Evolutionary conservation across 805 yeast species (phyloP).

Genomic region (Wickerhamiella siamensis): DNA sequence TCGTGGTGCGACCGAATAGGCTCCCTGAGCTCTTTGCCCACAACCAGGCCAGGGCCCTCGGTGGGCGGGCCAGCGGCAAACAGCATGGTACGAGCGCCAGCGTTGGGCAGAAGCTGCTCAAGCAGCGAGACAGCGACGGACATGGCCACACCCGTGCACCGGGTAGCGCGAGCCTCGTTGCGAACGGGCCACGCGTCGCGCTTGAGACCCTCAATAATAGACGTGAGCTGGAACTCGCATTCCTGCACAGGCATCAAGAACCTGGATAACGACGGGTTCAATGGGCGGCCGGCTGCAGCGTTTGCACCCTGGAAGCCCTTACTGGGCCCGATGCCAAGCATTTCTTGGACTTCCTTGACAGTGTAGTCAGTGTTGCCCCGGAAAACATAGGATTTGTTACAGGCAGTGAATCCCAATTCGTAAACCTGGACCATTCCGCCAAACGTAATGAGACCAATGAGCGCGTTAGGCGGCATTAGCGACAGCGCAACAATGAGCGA

Average conservation of each 20-base stretch:
- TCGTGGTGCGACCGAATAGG: constrained; percentile 97
- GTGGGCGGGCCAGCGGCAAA: constrained; percentile 96
- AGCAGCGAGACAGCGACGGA: constrained; percentile 69
- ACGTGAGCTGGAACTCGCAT: constrained; percentile 73
- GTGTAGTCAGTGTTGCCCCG: constrained; percentile 79
- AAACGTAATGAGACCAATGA: constrained; percentile 74
- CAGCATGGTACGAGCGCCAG: constrained; percentile 77
- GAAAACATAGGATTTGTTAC: constrained; percentile 66
- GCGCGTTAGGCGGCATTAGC: constrained; percentile 76
- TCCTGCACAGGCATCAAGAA: constrained; percentile 61
- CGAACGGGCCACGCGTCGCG: constrained; percentile 84
- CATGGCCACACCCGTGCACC: constrained; percentile 89
- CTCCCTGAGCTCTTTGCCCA: constrained; percentile 79
- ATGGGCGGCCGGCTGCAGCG: constrained; percentile 22
- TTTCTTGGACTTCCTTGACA: constrained; percentile 39
- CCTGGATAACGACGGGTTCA: constrained; percentile 35
- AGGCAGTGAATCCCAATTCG: constrained; percentile 55
- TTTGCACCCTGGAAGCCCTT: not conserved
- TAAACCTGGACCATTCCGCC: constrained; percentile 88
- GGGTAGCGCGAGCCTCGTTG: constrained; percentile 59
- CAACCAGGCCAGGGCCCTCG: constrained; percentile 86
- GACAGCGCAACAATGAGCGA: constrained; percentile 60
- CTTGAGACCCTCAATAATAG: constrained; percentile 60
- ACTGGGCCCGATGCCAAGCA: constrained; percentile 34
- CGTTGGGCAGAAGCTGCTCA: constrained; percentile 69